Conservation (phyloP, 208 protist genomes). For the Crithidia thermophila region DNA sequence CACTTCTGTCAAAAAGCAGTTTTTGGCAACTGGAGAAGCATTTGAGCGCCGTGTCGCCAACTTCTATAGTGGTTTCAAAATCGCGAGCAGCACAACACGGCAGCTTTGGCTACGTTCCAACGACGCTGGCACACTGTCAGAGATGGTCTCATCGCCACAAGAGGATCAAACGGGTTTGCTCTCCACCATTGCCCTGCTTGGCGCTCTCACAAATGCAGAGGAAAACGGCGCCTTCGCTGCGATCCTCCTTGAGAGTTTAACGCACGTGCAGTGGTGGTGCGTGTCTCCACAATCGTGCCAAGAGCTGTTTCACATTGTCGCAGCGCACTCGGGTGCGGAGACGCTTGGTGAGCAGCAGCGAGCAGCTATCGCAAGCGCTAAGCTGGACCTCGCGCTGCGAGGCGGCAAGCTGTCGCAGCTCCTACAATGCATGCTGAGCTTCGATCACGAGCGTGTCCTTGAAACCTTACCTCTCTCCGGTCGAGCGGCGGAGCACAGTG, state of each 20-base stretch:
- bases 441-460: too few species aligned
- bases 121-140: conserved; percentile 45
- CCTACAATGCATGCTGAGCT: conserved; percentile 35
- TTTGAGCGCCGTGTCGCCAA: too few species aligned
- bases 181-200: conserved; percentile 47
- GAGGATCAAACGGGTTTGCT: conserved; percentile 32
- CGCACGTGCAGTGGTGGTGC: conserved; percentile 41
- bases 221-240: conserved; percentile 36
- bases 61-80: too few species aligned
- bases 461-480: too few species aligned
- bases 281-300: conserved; percentile 50
- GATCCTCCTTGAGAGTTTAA: conserved; percentile 50
- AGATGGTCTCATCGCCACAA: too few species aligned
- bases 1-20: neutral
- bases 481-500: too few species aligned
- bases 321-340: conserved; percentile 27
- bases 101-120: conserved; percentile 56
- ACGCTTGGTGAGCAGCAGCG: conserved; percentile 24
- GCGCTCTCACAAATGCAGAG: conserved; percentile 22
- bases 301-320: conserved; percentile 62
- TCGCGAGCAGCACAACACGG: too few species aligned
- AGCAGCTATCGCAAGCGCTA: conserved; percentile 34
- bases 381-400: conserved; percentile 61
- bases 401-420: conserved; percentile 60
- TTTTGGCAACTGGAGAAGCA: too few species aligned